Evolutionary conservation across 768 basidiomycete species (phyloP), one percentile per base, ranked within the genome.

Genomic region (Leccinum imitatum): DNA sequence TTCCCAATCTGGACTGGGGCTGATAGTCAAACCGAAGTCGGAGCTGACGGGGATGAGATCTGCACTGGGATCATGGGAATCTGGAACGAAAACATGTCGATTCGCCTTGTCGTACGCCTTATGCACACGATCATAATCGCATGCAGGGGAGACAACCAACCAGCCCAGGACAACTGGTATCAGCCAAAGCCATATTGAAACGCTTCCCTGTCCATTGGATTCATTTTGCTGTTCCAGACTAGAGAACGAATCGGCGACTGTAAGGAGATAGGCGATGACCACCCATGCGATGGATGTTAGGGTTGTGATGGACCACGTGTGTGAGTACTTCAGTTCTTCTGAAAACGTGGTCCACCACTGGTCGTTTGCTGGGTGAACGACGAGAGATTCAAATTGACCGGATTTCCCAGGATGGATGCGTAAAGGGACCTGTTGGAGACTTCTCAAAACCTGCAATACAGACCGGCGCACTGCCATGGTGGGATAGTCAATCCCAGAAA

Each of bases 151-250:
- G 8, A 79, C 58, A 52, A 77, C 69, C 7, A 80, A 63, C 76
- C 78, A 80, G 7, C 78, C 76, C 5, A 76, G 59, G 8, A 79
- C 74, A 6, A 80, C 60, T 0, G 79, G 72, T 8, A 81, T 41
- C 25, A 81, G 69, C 78, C 79, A 82, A 6, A 80, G 62, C 79
- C 78, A 82, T 15, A 75, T 63, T 2, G 74, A 74, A 6, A 75
- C 78, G 11, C 76, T 74, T 21, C 71, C 75, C 56, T 78, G 72
- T 1, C 79, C 78, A 44, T 70, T 76, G 1, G 71, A 67, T 31
- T 72, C 64, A 3, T 78, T 63, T 15, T 65, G 35, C 3, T 62
- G 55, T 6, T 37, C 39, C 2, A 73, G 50, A 31, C 50, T 64
- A 21, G 59, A 61, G 50, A 65, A 54, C 8, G 66, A 69, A 37